A percentile compares a stretch with the other conserved stretches of the same genome.
Evolutionary conservation across 2,329 filamentous ascomycete species (phyloP).

Genomic region (Pseudocercospora fuligena): DNA sequence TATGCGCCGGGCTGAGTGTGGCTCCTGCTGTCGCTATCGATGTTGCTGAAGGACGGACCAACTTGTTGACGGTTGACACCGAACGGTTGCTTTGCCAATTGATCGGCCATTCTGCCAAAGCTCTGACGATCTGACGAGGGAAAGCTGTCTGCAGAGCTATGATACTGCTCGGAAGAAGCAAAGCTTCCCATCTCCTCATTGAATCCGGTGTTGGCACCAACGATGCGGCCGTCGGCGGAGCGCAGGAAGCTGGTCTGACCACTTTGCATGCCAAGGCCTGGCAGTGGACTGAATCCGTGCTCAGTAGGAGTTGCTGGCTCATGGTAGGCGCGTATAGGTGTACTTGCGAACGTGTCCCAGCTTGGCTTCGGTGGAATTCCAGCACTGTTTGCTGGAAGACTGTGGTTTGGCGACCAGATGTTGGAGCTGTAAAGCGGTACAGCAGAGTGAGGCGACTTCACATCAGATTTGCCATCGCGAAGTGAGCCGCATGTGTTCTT

Average conservation of each 20-base stretch:
- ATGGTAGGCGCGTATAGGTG: slow-evolving; percentile 1
- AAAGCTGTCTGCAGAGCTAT: slow-evolving; percentile 3
- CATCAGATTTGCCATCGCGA: neutral
- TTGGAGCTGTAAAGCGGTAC: slow-evolving; percentile 19
- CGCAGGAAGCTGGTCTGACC: slow-evolving; percentile 5
- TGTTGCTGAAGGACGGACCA: neutral
- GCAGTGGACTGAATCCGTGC: slow-evolving; percentile 8
- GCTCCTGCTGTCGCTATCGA: slow-evolving; percentile 1
- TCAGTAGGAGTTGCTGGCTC: neutral
- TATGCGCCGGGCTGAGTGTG: slow-evolving; percentile 1
- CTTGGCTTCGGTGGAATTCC: slow-evolving; percentile 21
- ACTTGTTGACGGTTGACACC: neutral
- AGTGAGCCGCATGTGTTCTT: neutral
- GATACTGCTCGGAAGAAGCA: slow-evolving; percentile 25
- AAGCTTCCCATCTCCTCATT: neutral
- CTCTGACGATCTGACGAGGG: neutral
- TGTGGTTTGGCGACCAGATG: slow-evolving; percentile 23
- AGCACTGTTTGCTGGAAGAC: slow-evolving; percentile 17
- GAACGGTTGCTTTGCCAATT: slow-evolving; percentile 21
- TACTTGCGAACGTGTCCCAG: slow-evolving; percentile 19
- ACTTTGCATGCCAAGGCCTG: slow-evolving; percentile 2
- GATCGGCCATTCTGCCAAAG: slow-evolving; percentile 16
- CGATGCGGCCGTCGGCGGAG: slow-evolving; percentile 5
- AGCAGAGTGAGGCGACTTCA: slow-evolving; percentile 12
- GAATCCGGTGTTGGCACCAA: neutral